phyloP scores from a whole-genome alignment of 805 yeast species.

The Myxozyma nipponensis region DNA sequence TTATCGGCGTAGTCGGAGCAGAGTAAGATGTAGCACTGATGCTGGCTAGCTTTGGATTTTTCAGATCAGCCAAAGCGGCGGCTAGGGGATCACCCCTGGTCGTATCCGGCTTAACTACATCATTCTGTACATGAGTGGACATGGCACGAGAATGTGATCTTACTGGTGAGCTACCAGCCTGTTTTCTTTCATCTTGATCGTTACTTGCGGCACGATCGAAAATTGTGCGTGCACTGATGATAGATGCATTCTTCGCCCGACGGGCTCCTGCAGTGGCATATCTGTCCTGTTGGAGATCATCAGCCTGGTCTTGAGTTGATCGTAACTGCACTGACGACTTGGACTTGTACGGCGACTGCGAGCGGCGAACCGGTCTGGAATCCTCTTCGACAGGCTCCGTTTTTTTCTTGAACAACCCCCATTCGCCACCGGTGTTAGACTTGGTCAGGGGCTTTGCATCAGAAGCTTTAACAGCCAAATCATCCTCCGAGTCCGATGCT shows the following conservation, averaged over 20 bases:
- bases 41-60: slow-evolving; percentile 14
- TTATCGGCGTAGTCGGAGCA: slow-evolving; percentile 32
- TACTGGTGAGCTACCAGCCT: slow-evolving; percentile 6
- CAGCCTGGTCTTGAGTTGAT: neutral
- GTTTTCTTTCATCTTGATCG: neutral
- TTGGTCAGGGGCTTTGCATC: neutral
- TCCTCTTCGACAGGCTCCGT: slow-evolving; percentile 32
- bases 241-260: neutral
- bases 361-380: slow-evolving; percentile 33
- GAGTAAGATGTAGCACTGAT: slow-evolving; percentile 27
- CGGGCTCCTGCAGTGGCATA: neutral
- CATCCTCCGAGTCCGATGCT: slow-evolving; percentile 22
- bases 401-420: slow-evolving; percentile 40
- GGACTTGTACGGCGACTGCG: slow-evolving; percentile 1
- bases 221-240: neutral
- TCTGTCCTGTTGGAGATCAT: neutral
- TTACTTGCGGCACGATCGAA: neutral
- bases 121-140: neutral
- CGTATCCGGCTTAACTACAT: neutral
- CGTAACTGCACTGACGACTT: neutral
- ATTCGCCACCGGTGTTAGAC: too few species aligned
- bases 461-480: slow-evolving; percentile 3
- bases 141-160: neutral
- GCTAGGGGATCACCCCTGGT: slow-evolving; percentile 48
- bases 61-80: slow-evolving; percentile 49